These are phyloP conservation scores for Eucalyptus sp. DNA, from an alignment of 345 rosid genomes.

Conservation along the genomic window DNA sequence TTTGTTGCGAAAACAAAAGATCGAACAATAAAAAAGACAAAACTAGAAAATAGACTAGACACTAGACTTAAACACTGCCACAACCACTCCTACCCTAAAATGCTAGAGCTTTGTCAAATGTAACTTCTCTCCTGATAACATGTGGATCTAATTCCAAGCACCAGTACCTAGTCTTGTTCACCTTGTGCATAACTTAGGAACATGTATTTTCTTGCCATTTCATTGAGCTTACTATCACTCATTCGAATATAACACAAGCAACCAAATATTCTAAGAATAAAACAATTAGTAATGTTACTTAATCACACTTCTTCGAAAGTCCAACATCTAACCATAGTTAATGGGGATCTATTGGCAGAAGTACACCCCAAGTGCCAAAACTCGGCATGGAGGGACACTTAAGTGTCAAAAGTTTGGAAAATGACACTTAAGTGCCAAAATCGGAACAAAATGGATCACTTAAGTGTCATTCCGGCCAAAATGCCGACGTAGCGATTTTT, in stretches of 20 bases:
- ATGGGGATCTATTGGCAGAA: too few relatives aligned
- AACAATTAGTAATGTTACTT: background rate
- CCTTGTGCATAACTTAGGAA: background rate
- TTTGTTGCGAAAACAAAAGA: background rate
- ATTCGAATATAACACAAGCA: background rate
- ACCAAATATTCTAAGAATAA: background rate
- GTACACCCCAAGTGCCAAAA: too few relatives aligned
- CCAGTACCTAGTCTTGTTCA: fast-evolving
- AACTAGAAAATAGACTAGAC: background rate
- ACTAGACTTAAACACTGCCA: background rate
- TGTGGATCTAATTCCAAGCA: background rate
- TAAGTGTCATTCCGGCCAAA: too few relatives aligned
- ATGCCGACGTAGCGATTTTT: too few relatives aligned
- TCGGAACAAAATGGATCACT: too few relatives aligned
- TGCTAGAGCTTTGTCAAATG: background rate
- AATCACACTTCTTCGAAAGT: background rate
- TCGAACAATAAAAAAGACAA: too few relatives aligned
- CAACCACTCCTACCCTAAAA: background rate
- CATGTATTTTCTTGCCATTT: background rate
- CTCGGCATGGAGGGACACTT: too few relatives aligned
- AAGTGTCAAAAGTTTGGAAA: too few relatives aligned
- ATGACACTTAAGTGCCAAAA: too few relatives aligned
- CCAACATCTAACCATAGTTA: background rate
- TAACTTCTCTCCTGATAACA: too few relatives aligned
- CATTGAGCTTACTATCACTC: background rate